phyloP scores from a whole-genome alignment of 352 stramenopile species.

The Phytophthora sansomeana region DNA sequence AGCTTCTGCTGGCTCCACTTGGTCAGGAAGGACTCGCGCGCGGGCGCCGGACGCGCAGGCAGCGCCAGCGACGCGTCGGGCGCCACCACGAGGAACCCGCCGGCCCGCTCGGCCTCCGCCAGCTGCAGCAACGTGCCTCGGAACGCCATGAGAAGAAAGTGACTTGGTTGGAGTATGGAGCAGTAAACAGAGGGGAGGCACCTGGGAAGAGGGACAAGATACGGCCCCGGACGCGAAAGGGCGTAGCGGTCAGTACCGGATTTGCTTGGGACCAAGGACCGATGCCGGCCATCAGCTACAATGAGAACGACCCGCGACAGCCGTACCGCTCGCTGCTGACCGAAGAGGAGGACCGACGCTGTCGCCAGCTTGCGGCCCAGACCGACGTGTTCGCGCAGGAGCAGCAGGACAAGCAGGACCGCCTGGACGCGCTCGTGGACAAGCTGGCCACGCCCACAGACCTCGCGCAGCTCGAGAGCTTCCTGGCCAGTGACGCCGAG shows the following conservation, averaged over 20 bases:
- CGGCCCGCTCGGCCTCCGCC: slow-evolving; percentile 35
- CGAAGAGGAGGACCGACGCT: neutral
- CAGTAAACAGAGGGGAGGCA: slow-evolving; percentile 1
- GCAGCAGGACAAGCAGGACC: slow-evolving; percentile 28
- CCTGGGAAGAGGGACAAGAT: slow-evolving; percentile 17
- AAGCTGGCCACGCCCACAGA: slow-evolving; percentile 15
- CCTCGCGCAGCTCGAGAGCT: slow-evolving; percentile 16
- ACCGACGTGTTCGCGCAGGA: slow-evolving; percentile 34
- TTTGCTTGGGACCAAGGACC: neutral
- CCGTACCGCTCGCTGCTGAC: neutral
- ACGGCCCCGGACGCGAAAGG: slow-evolving; percentile 3
- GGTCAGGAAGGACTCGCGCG: slow-evolving; percentile 24
- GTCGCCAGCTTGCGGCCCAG: neutral
- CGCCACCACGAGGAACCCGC: slow-evolving; percentile 59
- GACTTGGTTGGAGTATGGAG: neutral
- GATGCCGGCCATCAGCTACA: slow-evolving; percentile 4
- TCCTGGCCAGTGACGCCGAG: slow-evolving; percentile 24
- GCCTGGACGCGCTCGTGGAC: slow-evolving; percentile 31
- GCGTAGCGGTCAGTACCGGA: slow-evolving; percentile 8
- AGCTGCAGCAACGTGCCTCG: slow-evolving; percentile 69
- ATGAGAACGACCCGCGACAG: neutral
- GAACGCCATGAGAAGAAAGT: slow-evolving; percentile 58
- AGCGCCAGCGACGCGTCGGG: slow-evolving; percentile 57
- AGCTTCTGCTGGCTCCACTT: slow-evolving; percentile 59
- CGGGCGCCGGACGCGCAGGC: slow-evolving; percentile 10